Conservation (phyloP, 257 asterid genomes). For the Forsythia viridissima region DNA sequence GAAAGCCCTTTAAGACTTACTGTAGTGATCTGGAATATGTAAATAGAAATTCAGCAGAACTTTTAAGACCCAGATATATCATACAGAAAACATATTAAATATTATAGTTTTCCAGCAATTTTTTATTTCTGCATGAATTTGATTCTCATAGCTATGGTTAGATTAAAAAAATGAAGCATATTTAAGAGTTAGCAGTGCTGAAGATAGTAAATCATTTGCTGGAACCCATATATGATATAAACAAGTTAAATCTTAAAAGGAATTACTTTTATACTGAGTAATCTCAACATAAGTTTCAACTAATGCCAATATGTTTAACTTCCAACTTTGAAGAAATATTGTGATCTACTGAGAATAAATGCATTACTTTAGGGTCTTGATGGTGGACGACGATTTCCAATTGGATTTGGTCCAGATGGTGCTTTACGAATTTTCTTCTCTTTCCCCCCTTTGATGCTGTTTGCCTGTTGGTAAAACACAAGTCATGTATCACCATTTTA, state of each 20-base stretch:
- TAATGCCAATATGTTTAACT: constrained; percentile 26
- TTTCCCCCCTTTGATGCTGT: constrained; percentile 33
- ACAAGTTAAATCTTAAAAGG: constrained; percentile 19
- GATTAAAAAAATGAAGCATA: neutral
- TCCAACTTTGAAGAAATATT: constrained; percentile 25
- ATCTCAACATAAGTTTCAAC: constrained; percentile 8
- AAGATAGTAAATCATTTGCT: neutral
- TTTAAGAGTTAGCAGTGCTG: constrained; percentile 11
- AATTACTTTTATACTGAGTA: constrained; percentile 13
- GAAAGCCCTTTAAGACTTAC: neutral
- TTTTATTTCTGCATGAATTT: constrained; percentile 18
- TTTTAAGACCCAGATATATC: neutral
- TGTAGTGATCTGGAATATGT: neutral
- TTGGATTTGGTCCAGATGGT: constrained; percentile 74
- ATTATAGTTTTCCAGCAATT: constrained; percentile 10
- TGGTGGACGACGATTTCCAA: constrained; percentile 66
- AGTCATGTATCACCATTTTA: constrained; percentile 3
- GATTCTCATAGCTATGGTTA: constrained; percentile 5
- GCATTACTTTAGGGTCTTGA: constrained; percentile 36
- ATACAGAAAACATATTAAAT: neutral
- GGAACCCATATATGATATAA: constrained; percentile 2
- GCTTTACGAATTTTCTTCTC: constrained; percentile 42
- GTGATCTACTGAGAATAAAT: constrained; percentile 17
- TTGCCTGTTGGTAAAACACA: constrained; percentile 22
- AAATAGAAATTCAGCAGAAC: neutral